Evolutionary conservation across 2,329 filamentous ascomycete species (phyloP), one percentile per base, ranked within the genome.

Genomic region (Arthroderma uncinatum): DNA sequence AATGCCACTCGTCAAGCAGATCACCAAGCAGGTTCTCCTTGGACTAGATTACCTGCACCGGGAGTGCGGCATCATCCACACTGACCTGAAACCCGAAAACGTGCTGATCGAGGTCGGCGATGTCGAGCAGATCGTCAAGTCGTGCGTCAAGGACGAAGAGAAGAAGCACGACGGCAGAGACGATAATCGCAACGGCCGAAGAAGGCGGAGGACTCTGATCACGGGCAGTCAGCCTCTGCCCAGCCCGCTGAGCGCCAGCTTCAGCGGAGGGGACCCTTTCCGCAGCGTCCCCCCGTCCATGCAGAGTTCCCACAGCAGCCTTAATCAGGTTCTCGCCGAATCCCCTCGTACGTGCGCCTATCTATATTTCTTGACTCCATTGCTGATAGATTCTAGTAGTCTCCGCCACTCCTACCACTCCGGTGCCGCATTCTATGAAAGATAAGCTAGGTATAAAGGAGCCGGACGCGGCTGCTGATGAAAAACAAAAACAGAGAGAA

Each of bases 51-150:
- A 97, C 70, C 81, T 98, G 39, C 93, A 98, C 72, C 85, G 93
- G 66, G 92, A 98, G 74, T 98, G 93, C 73, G 93, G 93, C 68
- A 97, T 98, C 74, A 96, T 98, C 68, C 93, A 98, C 73, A 97
- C 93, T 60, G 92, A 96, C 70, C 76, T 97, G 64, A 96, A 98
- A 73, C 93, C 93, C 52, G 93, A 98, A 71, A 98, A 98, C 68
- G 93, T 98, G 33, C 79, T 98, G 63, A 97, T 98, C 70, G 93
- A 98, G 74, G 97, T 98, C 68, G 93, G 93, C 63, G 93, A 98
- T 66, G 93, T 98, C 53, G 93, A 98, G 76, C 89, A 97, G 73
- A 97, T 97, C 61, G 93, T 98, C 58, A 92, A 95, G 74, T 90
- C 88, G 60, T 92, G 94, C 62, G 92, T 98, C 57, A 92, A 95